Evolutionary conservation across 148 eudicot genomes (phyloP).

Genomic region (Vaccinium corymbosum): DNA sequence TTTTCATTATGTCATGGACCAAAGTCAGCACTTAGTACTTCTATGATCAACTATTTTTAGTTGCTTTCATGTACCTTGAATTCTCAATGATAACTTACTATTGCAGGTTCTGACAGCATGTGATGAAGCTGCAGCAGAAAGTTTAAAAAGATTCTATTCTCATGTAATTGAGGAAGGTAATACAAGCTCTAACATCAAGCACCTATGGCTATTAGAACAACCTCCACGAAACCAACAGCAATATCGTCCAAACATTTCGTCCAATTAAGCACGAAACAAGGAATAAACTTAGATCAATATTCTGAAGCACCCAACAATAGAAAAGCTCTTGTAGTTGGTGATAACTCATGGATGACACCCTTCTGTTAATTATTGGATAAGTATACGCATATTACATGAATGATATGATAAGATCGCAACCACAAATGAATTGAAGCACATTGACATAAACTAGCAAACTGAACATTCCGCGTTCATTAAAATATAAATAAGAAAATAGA

Average conservation of each 20-base stretch:
- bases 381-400: neutral
- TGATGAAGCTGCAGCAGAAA: neutral
- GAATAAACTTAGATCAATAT: neutral
- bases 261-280: neutral
- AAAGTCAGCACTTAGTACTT: neutral
- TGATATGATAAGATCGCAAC: neutral
- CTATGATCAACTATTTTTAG: neutral
- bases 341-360: neutral
- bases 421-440: neutral
- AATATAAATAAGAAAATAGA: neutral
- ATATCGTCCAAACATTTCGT: neutral
- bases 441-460: neutral
- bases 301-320: too few species aligned
- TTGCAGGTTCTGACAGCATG: neutral
- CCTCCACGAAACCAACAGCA: neutral
- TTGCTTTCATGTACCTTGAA: neutral
- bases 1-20: neutral
- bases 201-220: neutral
- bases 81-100: neutral
- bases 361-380: neutral
- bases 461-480: neutral
- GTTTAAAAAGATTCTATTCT: neutral
- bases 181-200: neutral
- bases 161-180: constrained; percentile 1
- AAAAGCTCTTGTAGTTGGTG: too few species aligned